Evolutionary conservation across 1,284 basidiomycete genomes (phyloP), one percentile per base, ranked within the genome.

Genomic region (Sparassis latifolia): DNA sequence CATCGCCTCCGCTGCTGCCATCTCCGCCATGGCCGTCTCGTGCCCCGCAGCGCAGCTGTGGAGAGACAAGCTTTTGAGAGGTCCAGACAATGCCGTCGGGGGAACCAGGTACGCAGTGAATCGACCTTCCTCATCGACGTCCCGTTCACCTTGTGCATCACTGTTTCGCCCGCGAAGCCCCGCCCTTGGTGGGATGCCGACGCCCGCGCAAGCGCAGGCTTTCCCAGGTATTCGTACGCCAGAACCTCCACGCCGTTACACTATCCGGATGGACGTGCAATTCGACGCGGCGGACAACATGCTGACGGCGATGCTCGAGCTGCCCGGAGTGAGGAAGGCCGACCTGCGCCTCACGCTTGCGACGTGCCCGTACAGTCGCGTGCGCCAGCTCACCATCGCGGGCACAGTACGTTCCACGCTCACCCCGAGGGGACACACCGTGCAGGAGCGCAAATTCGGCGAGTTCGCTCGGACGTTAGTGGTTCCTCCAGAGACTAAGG

Each of bases 401-500:
- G 83, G 81, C 33, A 62, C 63, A 42, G 62, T 63, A 51, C 60
- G 63, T 33, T 61, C 75, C 9, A 55, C 61, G 12, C 66, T 78
- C 20, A 63, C 70, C 7, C 56, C 66, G 33, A 63, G 58, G 32
- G 62, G 62, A 12, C 66, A 66, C 53, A 57, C 60, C 10, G 61
- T 67, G 35, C 62, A 62, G 42, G 84, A 86, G 62, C 71, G 83
- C 51, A 74, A 70, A 57, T 78, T 72, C 54, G 81, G 82, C 27
- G 62, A 68, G 35, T 75, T 80, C 62, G 60, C 67, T 45, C 72
- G 83, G 59, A 71, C 73, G 27, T 68, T 86, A 51, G 68, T 75
- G 42, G 79, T 86, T n/a, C 79, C 82, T 10, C 62, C 67, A 10
- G 73, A 77, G 53, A 79, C 78, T 44, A 77, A 74, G 68, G 82